Evolutionary conservation across 2,329 filamentous ascomycete genomes (phyloP).

Genomic region (Juglanconis oblonga): DNA sequence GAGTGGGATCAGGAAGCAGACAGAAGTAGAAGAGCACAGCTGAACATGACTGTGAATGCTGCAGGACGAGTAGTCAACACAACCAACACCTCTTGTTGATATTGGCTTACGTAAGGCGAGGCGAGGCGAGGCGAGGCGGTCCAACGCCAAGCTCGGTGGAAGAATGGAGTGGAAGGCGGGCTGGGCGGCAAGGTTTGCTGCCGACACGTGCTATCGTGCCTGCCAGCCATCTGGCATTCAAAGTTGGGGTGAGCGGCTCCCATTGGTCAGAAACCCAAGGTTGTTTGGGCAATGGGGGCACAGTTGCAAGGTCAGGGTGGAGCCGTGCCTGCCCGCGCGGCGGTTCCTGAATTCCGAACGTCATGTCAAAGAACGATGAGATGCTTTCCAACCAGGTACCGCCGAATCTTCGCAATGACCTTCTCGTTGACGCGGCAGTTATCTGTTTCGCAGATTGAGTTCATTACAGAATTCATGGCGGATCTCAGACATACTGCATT

Average conservation of each 20-base stretch:
- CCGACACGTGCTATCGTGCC: not conserved
- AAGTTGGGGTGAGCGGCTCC: no score
- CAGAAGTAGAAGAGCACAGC: no score
- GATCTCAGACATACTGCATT: no score
- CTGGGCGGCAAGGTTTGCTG: not conserved
- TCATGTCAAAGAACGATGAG: slow-evolving; percentile 3
- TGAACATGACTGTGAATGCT: no score
- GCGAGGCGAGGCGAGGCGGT: no score
- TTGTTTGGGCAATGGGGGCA: slow-evolving; percentile 1
- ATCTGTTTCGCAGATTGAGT: not conserved
- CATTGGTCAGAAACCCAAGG: not conserved
- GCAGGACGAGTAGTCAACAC: no score
- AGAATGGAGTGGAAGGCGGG: no score
- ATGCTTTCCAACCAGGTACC: not conserved
- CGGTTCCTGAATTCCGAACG: slow-evolving; percentile 7
- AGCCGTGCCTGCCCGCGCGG: slow-evolving; percentile 7
- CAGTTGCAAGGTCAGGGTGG: slow-evolving; percentile 1
- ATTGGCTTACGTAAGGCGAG: no score
- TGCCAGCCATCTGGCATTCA: slow-evolving; percentile 6
- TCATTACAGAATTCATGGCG: not conserved
- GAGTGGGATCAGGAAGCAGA: not conserved
- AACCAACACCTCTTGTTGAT: no score
- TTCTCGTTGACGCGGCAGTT: not conserved
- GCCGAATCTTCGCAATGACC: not conserved
- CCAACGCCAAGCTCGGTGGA: no score